These are phyloP conservation scores for Encephalitozoon intestinalis DNA, from an alignment of 371 early-diverging fungal species.

Conservation along the genomic window DNA sequence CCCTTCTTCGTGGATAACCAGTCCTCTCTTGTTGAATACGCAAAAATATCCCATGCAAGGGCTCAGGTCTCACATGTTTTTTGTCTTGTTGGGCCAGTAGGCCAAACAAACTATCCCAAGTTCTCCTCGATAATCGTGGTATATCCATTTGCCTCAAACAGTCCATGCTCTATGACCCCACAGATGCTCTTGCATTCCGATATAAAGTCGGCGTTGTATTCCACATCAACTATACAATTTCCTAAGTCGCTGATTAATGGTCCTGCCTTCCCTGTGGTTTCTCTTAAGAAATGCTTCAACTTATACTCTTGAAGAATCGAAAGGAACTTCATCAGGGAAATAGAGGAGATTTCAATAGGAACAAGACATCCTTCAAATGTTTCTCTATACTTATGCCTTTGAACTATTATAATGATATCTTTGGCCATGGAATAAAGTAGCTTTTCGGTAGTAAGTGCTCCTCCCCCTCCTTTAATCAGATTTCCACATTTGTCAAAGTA, in stretches of 20 bases:
- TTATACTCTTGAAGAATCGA: not conserved
- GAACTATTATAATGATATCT: constrained; percentile 46
- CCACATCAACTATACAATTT: constrained; percentile 54
- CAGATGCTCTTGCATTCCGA: constrained; percentile 34
- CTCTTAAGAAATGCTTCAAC: constrained; percentile 2
- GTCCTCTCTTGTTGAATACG: constrained; percentile 44
- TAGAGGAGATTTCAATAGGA: constrained; percentile 52
- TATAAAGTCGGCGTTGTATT: constrained; percentile 34
- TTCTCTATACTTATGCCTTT: constrained; percentile 39
- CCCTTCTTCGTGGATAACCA: constrained; percentile 42
- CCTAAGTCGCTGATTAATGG: constrained; percentile 51
- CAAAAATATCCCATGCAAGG: constrained; percentile 38
- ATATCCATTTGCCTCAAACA: constrained; percentile 25
- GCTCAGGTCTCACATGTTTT: not conserved
- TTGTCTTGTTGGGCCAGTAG: not conserved
- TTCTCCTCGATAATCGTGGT: constrained; percentile 9
- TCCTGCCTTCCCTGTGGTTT: not conserved
- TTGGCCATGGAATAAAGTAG: constrained; percentile 38
- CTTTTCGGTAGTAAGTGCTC: constrained; percentile 52
- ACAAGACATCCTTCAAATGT: constrained; percentile 43
- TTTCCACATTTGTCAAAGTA: constrained; percentile 44
- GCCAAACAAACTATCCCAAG: not conserved
- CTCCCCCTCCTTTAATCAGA: constrained; percentile 58
- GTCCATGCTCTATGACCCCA: constrained; percentile 59
- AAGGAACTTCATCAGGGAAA: constrained; percentile 15